Conservation (phyloP, 805 yeast genomes). For the Zygosaccharomyces bailii region DNA sequence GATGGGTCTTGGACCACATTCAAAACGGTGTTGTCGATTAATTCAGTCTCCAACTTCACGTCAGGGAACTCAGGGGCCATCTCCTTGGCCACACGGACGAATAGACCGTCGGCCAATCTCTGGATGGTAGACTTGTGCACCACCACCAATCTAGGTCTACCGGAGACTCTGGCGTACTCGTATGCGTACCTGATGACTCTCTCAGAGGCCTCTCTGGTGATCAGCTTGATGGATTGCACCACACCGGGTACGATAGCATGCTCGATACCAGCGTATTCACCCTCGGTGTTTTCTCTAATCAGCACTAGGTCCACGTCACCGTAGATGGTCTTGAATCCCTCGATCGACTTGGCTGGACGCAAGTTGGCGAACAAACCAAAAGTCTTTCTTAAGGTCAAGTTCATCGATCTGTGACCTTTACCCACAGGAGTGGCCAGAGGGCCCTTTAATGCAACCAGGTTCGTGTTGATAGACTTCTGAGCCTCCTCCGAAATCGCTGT, state of each 20-base stretch:
- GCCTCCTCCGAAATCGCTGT: slow-evolving; percentile 92
- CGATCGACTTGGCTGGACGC: slow-evolving; percentile 91
- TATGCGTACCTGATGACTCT: slow-evolving; percentile 95
- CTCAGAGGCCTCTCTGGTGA: slow-evolving; percentile 94
- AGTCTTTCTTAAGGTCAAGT: slow-evolving; percentile 95
- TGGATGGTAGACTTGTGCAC: slow-evolving; percentile 98
- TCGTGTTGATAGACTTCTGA: slow-evolving; percentile 85
- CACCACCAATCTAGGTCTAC: slow-evolving; percentile 83
- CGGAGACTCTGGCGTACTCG: slow-evolving; percentile 88
- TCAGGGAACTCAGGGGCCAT: slow-evolving; percentile 90
- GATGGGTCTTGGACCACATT: slow-evolving; percentile 84
- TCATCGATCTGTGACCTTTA: slow-evolving; percentile 96
- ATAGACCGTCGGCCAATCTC: slow-evolving; percentile 97
- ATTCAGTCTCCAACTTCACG: slow-evolving; percentile 74
- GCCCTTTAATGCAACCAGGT: slow-evolving; percentile 95
- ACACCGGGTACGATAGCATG: slow-evolving; percentile 98
- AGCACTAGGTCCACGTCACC: slow-evolving; percentile 87
- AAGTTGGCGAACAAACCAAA: slow-evolving; percentile 95
- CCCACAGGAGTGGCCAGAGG: slow-evolving; percentile 99
- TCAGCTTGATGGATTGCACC: slow-evolving; percentile 94
- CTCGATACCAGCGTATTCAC: slow-evolving; percentile 99
- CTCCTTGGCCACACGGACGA: slow-evolving; percentile 87
- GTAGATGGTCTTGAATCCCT: slow-evolving; percentile 83
- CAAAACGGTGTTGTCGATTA: slow-evolving; percentile 93
- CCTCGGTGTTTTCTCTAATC: slow-evolving; percentile 99